Evolutionary conservation across 495 filamentous ascomycete genomes (phyloP), one percentile per base, ranked within the genome.

Genomic region (Talaromyces thailandensis): DNA sequence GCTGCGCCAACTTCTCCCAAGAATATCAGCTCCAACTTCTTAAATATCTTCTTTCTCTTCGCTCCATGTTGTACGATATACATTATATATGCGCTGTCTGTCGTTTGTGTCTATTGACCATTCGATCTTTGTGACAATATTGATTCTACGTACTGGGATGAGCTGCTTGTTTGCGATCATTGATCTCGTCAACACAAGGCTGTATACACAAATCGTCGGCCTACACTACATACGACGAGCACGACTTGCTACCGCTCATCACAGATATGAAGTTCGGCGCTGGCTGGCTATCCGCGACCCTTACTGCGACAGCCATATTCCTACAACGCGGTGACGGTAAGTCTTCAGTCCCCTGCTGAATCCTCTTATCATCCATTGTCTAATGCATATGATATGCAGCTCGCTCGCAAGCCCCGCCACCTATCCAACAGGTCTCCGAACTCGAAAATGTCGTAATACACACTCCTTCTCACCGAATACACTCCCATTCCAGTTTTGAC

Each of bases 401-500:
- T 61, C 86, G 89, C 68, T 96, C 93, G 2, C 79, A 84, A 63
- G 82, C 85, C 56, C 82, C 93, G 62, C 87, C 87, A 65, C 89
- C 93, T 9, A 81, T 98, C 56, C 84, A 79, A 63, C 87, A 88
- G 69, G 74, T 95, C 29, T 86, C 86, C 1, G 77, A 84, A 52
- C 75, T 97, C 61, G 88, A 93, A 32, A 84, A 91, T 70, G 80
- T 90, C 6, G 75, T 81, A 50, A 89, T 98, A 43, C 82, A 88
- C 64, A 95, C 92, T 1, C 86, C 88, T 11, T 88, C 88, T 28
- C 85, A 91, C 67, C 83, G 88, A 62, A 84, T 96, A 31, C 86
- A 93, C 69, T 86, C 90, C 23, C 79, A 88, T 50, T 88, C 91
- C 12, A 77, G 84, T 21, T 98, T 98, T 72, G 88, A 94, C 67